Evolutionary conservation across 805 yeast genomes (phyloP), one percentile per base, ranked within the genome.

Genomic region (Myxozyma neotropica): DNA sequence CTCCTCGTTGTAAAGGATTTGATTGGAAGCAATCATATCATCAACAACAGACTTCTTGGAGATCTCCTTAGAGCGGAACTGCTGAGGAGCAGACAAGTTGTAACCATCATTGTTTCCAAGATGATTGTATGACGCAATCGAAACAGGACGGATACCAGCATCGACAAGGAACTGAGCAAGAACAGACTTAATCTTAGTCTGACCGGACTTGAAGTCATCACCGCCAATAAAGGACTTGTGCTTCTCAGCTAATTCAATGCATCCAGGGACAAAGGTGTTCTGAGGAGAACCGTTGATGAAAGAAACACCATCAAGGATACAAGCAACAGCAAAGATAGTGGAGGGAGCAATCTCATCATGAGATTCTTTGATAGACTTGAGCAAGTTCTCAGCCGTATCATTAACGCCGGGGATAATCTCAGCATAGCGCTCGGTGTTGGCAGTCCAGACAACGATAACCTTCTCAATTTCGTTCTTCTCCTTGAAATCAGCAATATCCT

Each of bases 241-340:
- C 69, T 80, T 72, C 75, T 91, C 96, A 49, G 97, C 96, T 67
- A 92, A 83, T 75, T 90, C 91, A 71, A 93, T 82, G 64, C 87
- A 88, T 67, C 98, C 98, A 23, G 97, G 97, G 57, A 90, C 96
- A 78, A 93, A 92, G 54, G 97, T 93, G 80, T 92, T 92, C 78
- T 92, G 98, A 54, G 98, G 98, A 42, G 97, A 90, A 48, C 97
- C 98, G 71, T 92, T 92, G 75, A 92, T 89, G 78, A 90, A 92
- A 55, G 97, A 95, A 60, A 86, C 84, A 44, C 83, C 81, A 75
- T 93, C 97, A 71, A 92, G 81, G 68, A 93, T 93, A 53, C 89
- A 84, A 17, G 98, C 98, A 67, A 89, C 89, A 8, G 97, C 97
- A 71, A 93, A 92, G 54, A 92, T 74, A n/a, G 96, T 90, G 13